These are phyloP conservation scores for Russula virescens DNA, from an alignment of 768 basidiomycete genomes.

Conservation along the genomic window DNA sequence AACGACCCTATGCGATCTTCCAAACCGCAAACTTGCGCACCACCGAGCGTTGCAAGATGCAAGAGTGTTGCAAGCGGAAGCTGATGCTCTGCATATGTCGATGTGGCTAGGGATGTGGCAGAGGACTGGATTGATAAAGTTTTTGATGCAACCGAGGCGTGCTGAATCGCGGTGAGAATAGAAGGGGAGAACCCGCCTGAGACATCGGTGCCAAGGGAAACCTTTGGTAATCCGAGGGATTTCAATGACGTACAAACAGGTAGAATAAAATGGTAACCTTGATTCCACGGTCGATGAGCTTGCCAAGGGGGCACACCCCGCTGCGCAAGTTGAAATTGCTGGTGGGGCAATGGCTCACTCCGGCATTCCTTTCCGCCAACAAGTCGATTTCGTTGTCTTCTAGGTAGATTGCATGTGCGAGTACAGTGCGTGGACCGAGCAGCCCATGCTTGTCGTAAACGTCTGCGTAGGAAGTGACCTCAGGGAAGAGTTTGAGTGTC, in stretches of 20 bases:
- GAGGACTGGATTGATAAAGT: conserved; percentile 49
- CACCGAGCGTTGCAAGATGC: conserved; percentile 89
- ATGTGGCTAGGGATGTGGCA: background rate
- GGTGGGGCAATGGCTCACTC: conserved; percentile 89
- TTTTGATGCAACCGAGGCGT: conserved; percentile 78
- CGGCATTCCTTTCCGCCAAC: conserved; percentile 57
- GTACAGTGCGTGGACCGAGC: conserved; percentile 71
- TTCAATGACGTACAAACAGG: background rate
- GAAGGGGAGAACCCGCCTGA: conserved; percentile 84
- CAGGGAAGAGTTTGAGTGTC: conserved; percentile 62
- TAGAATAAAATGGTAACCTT: conserved; percentile 43
- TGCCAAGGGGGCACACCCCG: conserved; percentile 75
- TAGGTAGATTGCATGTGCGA: conserved; percentile 85
- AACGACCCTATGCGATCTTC: conserved; percentile 71
- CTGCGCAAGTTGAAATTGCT: conserved; percentile 90
- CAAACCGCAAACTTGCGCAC: conserved; percentile 76
- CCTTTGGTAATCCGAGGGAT: conserved; percentile 39
- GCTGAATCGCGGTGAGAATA: conserved; percentile 67
- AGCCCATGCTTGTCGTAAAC: conserved; percentile 80
- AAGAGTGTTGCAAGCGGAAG: conserved; percentile 71
- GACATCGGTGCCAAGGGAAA: conserved; percentile 91
- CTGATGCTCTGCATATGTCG: conserved; percentile 49
- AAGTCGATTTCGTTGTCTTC: conserved; percentile 66
- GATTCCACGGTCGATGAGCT: conserved; percentile 75
- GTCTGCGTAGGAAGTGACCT: conserved; percentile 59